phyloP scores from a whole-genome alignment of 2,329 filamentous ascomycete species.

The Talaromyces marneffei region DNA sequence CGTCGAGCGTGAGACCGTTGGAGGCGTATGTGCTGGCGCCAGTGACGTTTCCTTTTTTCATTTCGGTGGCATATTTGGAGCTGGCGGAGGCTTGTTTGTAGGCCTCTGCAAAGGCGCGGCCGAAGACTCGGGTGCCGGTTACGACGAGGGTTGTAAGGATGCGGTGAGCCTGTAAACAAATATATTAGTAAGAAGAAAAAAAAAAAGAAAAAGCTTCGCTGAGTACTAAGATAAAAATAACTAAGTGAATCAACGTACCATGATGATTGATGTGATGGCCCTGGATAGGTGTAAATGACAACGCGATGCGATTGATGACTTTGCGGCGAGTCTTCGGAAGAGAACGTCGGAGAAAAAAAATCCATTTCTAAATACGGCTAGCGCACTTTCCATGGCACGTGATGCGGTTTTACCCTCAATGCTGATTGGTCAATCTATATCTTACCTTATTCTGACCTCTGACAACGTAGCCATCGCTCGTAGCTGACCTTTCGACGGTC shows the following conservation, averaged over 20 bases:
- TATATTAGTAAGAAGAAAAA: not conserved
- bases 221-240: too few relatives aligned
- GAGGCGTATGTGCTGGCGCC: constrained; percentile 51
- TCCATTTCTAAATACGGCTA: constrained; percentile 1
- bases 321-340: constrained; percentile 7
- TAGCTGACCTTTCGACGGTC: not conserved
- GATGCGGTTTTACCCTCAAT: not conserved
- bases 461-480: not conserved
- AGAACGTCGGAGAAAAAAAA: constrained; percentile 11
- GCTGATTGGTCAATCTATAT: constrained; percentile 3
- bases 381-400: not conserved
- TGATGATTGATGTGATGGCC: constrained; percentile 2
- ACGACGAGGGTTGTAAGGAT: constrained; percentile 91
- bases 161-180: constrained; percentile 67
- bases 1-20: constrained; percentile 81
- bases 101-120: constrained; percentile 86
- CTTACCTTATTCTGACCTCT: not conserved
- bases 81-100: constrained; percentile 92
- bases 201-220: too few relatives aligned
- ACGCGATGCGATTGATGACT: not conserved
- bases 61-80: constrained; percentile 71
- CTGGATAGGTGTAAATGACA: not conserved
- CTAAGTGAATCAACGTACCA: not conserved
- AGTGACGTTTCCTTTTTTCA: constrained; percentile 54
- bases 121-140: constrained; percentile 84